Conservation (phyloP, 169 alveolate genomes). For the Plasmodium gonderi region DNA sequence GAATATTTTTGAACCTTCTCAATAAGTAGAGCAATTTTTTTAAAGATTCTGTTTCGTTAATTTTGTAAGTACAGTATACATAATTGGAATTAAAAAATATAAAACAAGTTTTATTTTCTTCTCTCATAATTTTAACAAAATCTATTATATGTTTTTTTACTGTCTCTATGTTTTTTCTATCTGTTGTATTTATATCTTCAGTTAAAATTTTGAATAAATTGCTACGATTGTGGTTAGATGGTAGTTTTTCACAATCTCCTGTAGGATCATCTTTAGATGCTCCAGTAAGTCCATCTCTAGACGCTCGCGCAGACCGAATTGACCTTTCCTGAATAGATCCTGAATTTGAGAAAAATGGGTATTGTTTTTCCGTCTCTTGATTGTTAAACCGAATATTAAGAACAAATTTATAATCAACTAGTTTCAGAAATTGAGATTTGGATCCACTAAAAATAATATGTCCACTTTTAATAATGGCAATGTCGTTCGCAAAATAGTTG, state of each 20-base stretch:
- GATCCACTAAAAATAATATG: constrained; percentile 41
- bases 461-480: constrained; percentile 59
- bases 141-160: constrained; percentile 17
- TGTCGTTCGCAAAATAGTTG: constrained; percentile 54
- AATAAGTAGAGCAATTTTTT: constrained; percentile 12
- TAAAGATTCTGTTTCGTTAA: constrained; percentile 24
- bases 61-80: constrained; percentile 63
- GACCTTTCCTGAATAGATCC: not conserved
- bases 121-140: constrained; percentile 18
- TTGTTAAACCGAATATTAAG: constrained; percentile 15
- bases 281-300: no score
- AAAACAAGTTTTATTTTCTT: constrained; percentile 51
- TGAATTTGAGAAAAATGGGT: not conserved
- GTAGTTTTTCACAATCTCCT: no score
- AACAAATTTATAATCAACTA: constrained; percentile 44
- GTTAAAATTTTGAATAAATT: not conserved
- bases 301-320: no score
- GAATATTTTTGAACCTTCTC: not conserved
- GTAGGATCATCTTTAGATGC: no score
- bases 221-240: not conserved
- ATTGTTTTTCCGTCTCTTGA: not conserved
- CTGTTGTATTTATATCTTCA: not conserved
- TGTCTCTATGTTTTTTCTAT: not conserved
- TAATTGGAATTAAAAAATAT: constrained; percentile 39
- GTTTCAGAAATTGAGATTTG: constrained; percentile 1